phyloP scores from a whole-genome alignment of 176 grass and related monocot genomes.

The Oryza officinalis region DNA sequence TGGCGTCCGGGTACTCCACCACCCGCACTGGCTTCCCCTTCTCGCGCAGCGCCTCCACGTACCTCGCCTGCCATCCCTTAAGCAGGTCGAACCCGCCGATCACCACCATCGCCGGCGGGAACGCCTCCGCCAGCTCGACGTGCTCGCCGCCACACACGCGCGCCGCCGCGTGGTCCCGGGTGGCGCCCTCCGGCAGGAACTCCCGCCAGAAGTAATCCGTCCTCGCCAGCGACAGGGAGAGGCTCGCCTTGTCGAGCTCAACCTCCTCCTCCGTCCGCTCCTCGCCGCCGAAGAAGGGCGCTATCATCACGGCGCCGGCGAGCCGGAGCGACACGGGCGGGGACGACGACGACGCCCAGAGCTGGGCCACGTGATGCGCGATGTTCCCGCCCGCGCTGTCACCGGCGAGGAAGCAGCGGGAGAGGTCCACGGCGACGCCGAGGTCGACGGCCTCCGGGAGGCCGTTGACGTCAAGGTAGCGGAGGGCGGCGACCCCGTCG shows the following conservation, averaged over 20 bases:
- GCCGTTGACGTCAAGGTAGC: conserved; percentile 25
- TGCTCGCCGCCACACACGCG: not conserved
- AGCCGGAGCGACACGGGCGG: not conserved
- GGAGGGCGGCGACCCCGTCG: conserved; percentile 56
- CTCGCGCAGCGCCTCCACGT: conserved; percentile 32
- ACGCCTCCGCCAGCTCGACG: conserved; percentile 32
- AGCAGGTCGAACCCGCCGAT: conserved; percentile 52
- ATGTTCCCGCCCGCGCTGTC: conserved; percentile 84
- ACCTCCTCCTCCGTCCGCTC: conserved; percentile 43
- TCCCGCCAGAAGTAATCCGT: conserved; percentile 40
- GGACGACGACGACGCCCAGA: conserved; percentile 24
- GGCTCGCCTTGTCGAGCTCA: conserved; percentile 4
- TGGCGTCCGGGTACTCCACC: conserved; percentile 22
- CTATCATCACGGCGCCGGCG: conserved; percentile 41
- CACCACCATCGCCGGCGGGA: conserved; percentile 53
- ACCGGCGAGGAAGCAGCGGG: conserved; percentile 55
- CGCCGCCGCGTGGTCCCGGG: conserved; percentile 38
- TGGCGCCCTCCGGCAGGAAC: conserved; percentile 41
- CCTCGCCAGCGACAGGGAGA: conserved; percentile 16
- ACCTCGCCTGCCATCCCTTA: conserved; percentile 58
- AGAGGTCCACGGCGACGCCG: conserved; percentile 42
- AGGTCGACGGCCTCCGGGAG: not conserved
- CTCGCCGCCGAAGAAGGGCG: conserved; percentile 57
- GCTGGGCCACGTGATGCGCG: conserved; percentile 63
- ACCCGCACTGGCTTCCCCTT: conserved; percentile 35